Percentiles rank a stretch among this genome's conserved stretches.
Evolutionary conservation across 306 rosid genomes (phyloP).

Genomic region (Pyrus betulifolia): DNA sequence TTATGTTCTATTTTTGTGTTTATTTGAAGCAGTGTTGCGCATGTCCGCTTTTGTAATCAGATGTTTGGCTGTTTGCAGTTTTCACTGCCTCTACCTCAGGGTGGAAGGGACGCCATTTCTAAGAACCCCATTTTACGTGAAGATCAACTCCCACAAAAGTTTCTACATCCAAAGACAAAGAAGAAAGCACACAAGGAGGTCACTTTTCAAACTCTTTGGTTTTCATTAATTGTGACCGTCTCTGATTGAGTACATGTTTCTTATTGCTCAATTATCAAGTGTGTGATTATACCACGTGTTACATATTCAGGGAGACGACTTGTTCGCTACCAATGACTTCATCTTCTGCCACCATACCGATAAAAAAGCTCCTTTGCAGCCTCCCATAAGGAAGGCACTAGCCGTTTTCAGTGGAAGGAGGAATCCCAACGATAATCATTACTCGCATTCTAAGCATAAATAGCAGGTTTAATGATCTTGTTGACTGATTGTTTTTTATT

Average conservation of each 20-base stretch:
- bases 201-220: neutral
- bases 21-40: neutral
- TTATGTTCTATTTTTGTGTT: neutral
- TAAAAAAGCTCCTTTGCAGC: conserved; percentile 69
- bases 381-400: conserved; percentile 74
- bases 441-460: conserved; percentile 54
- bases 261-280: neutral
- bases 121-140: conserved; percentile 85
- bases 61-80: conserved; percentile 45
- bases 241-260: neutral
- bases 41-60: conserved; percentile 5
- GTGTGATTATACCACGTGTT: neutral
- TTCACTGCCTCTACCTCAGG: conserved; percentile 81
- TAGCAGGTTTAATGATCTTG: neutral
- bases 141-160: conserved; percentile 92
- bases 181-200: conserved; percentile 71
- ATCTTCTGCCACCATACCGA: conserved; percentile 68
- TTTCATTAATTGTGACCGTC: neutral
- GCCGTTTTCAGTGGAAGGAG: conserved; percentile 73
- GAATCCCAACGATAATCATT: conserved; percentile 91
- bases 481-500: neutral
- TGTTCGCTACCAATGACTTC: conserved; percentile 39
- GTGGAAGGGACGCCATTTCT: conserved; percentile 82
- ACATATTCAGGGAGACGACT: conserved; percentile 64
- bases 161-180: conserved; percentile 71